Evolutionary conservation across 2,329 filamentous ascomycete species (phyloP), one percentile per base, ranked within the genome.

Genomic region (Aspergillus neoniger): DNA sequence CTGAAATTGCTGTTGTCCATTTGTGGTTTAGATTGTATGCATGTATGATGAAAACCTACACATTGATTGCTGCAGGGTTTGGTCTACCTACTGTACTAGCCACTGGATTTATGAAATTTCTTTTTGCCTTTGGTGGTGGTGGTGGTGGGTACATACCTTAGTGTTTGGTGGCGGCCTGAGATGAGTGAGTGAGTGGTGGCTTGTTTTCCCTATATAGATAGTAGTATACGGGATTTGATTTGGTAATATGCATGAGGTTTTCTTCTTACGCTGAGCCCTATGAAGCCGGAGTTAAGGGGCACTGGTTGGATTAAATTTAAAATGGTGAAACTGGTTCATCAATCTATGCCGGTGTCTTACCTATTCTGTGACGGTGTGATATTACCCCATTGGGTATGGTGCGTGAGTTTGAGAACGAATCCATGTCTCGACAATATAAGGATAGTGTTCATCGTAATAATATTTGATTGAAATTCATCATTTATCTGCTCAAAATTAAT

Each of bases 361-460:
- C 50, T 15, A 39, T 54, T 23, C 53, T 44, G 17, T 15, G 51
- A 53, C 53, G 17, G 5, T 8, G 23, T 32, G 53, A 28, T 23
- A 23, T 7, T 43, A 39, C 23, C 28, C n/a, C 15, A 5, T 21
- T 44, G 25, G 41, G 41, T 5, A 41, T 10, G 52, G 52, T 17
- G 10, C 17, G 23, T 6, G 9, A 14, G 23, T 19, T 14, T n/a
- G 52, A 30, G 52, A 14, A 44, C 8, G 17, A 55, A 47, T 32
- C 39, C 25, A 47, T 21, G 43, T 14, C n/a, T 28, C 17, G 17
- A 21, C 41, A 55, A 17, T 36, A 47, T 30, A 28, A 19, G n/a
- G 39, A 55, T 19, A n/a, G 15, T 47, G 53, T 23, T 32, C 43
- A 47, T 55, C 53, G 36, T 25, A 55, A 55, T 55, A 19, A 47